These are phyloP conservation scores for Mycena floridula DNA, from an alignment of 768 basidiomycete species.

Conservation along the genomic window DNA sequence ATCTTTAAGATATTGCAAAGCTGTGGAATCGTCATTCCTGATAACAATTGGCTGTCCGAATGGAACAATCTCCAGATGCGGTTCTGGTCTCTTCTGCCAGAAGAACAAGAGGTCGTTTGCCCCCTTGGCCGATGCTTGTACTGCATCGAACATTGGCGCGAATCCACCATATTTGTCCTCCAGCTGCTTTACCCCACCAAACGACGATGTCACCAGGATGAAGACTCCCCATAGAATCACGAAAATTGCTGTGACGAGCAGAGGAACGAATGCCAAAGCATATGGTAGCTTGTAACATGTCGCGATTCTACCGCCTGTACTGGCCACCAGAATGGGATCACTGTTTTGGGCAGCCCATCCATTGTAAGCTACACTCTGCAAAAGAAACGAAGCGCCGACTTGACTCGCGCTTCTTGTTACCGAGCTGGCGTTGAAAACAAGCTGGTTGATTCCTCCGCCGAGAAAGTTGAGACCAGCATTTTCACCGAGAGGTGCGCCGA, in stretches of 20 bases:
- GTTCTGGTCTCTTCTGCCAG: not conserved
- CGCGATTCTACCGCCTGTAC: slow-evolving; percentile 2
- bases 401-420: not conserved
- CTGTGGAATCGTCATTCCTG: not conserved
- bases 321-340: not conserved
- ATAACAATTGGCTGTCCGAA: not conserved
- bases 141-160: not conserved
- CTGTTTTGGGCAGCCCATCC: slow-evolving; percentile 1
- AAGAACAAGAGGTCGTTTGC: not conserved
- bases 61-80: not conserved
- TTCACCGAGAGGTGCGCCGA: not conserved
- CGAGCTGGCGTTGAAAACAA: not conserved
- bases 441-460: not conserved
- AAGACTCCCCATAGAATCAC: not conserved
- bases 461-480: not conserved
- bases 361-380: slow-evolving; percentile 2
- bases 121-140: not conserved
- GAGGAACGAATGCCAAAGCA: slow-evolving; percentile 1
- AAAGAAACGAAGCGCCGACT: slow-evolving; percentile 1
- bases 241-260: slow-evolving; percentile 1
- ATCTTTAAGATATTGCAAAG: too few species aligned
- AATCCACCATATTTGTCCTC: not conserved
- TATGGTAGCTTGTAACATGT: slow-evolving; percentile 3
- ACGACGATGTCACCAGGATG: not conserved
- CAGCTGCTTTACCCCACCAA: not conserved